Evolutionary conservation across 2,329 filamentous ascomycete species (phyloP), one percentile per base, ranked within the genome.

Genomic region (Colletotrichum sp.): DNA sequence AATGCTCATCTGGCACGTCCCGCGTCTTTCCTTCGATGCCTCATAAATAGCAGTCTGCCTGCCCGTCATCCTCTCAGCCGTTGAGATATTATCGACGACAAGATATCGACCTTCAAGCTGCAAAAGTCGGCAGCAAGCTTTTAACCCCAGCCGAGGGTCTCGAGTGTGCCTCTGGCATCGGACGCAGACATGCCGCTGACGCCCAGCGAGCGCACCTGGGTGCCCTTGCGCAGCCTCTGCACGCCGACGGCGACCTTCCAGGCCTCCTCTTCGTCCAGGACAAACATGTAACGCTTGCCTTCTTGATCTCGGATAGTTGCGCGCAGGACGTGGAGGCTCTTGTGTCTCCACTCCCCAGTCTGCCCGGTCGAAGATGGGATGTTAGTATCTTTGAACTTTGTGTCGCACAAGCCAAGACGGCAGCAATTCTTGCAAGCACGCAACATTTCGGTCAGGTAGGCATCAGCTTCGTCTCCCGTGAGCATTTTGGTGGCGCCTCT

Each of bases 211-310:
- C 91, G 87, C 36, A 90, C 90, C 82, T 93, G 91, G 5, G 89
- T 90, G 7, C 92, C 92, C 70, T 89, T 88, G 69, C 92, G 86
- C 79, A 94, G 83, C 60, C 90, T 88, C 82, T 93, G 90, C 79
- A 94, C 81, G 3, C 91, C 92, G 44, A 90, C 86, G 2, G 91
- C 88, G 28, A 94, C 86, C 88, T 94, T 94, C 93, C 93, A 94
- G 32, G 89, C 89, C 82, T 94, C 92, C 76, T 91, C 89, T 81
- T 94, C 92, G 55, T 88, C 87, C 39, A 94, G 84, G 12, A 94
- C 88, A 80, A 94, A 94, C 44, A 94, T 83, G 80, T 91, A 93
- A 44, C 92, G 88, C 84, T 93, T 93, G 59, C 91, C 91, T 76
- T 93, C 92, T 78, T 93, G 91, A 80, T 94, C 92, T 71, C 91